Conservation (phyloP, 305 asterid genomes). For the Fraxinus sp. region DNA sequence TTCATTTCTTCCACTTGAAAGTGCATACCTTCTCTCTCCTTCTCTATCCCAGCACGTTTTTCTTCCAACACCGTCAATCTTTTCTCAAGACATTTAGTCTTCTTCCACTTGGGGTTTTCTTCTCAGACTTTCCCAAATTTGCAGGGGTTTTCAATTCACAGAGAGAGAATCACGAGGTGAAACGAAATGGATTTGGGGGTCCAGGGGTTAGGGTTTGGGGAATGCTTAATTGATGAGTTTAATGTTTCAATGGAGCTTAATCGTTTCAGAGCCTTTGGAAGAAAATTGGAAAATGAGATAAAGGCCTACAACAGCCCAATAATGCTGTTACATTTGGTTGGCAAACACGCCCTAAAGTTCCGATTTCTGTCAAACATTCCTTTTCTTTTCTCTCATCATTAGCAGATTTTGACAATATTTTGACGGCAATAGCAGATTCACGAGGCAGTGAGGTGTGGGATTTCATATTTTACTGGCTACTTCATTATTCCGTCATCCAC, state of each 20-base stretch:
- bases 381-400: slow-evolving; percentile 89
- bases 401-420: slow-evolving; percentile 52
- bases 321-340: slow-evolving; percentile 45
- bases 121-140: too few species aligned
- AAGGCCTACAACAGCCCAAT: slow-evolving; percentile 92
- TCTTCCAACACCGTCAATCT: slow-evolving; percentile 60
- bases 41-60: slow-evolving; percentile 57
- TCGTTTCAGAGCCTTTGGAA: slow-evolving; percentile 62
- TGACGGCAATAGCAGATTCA: slow-evolving; percentile 63
- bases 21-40: slow-evolving; percentile 56
- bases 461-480: too few species aligned
- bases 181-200: too few species aligned
- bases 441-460: too few species aligned
- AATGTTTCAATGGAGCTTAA: too few species aligned
- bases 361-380: slow-evolving; percentile 82
- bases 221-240: too few species aligned
- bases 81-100: slow-evolving; percentile 55
- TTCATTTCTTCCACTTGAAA: slow-evolving; percentile 57
- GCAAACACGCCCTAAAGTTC: slow-evolving; percentile 71
- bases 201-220: too few species aligned
- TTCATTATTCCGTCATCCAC: too few species aligned
- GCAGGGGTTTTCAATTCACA: too few species aligned
- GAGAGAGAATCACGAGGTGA: too few species aligned
- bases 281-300: slow-evolving; percentile 86
- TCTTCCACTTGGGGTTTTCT: not conserved